phyloP scores from a whole-genome alignment of 345 rosid species.

The Psidium guajava region DNA sequence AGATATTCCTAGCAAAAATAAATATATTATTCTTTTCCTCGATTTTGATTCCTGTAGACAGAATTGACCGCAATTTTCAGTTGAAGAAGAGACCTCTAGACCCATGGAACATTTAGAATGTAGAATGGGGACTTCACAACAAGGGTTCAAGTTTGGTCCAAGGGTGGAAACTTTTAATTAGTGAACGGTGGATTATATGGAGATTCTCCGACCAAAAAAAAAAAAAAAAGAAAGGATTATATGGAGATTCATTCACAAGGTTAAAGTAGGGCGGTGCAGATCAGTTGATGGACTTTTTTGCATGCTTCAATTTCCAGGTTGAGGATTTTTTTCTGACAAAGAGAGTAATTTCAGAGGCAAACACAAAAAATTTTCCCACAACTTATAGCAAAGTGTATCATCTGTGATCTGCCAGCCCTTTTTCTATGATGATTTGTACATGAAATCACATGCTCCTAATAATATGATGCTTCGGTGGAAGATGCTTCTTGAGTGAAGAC shows the following conservation, averaged over 20 bases:
- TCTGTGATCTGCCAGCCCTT: neutral
- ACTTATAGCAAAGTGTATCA: neutral
- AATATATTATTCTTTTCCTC: neutral
- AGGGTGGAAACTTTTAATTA: neutral
- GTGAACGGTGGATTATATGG: neutral
- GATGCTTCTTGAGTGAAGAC: neutral
- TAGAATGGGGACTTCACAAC: neutral
- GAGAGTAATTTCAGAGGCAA: neutral
- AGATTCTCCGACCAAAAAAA: too few relatives aligned
- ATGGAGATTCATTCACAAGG: neutral
- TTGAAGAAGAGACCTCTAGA: neutral
- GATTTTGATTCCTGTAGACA: neutral
- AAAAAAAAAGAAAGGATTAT: neutral
- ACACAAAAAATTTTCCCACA: neutral
- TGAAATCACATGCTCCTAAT: neutral
- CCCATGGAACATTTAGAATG: neutral
- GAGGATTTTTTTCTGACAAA: neutral
- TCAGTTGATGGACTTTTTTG: neutral
- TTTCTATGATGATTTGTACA: neutral
- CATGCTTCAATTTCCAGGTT: neutral
- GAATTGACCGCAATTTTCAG: neutral
- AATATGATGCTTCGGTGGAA: neutral
- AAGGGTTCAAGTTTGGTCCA: neutral
- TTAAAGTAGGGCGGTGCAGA: neutral
- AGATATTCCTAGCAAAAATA: neutral